Evolutionary conservation across 192 early-diverging fungal genomes (phyloP).

Genomic region (Backusella parvicylindrica): DNA sequence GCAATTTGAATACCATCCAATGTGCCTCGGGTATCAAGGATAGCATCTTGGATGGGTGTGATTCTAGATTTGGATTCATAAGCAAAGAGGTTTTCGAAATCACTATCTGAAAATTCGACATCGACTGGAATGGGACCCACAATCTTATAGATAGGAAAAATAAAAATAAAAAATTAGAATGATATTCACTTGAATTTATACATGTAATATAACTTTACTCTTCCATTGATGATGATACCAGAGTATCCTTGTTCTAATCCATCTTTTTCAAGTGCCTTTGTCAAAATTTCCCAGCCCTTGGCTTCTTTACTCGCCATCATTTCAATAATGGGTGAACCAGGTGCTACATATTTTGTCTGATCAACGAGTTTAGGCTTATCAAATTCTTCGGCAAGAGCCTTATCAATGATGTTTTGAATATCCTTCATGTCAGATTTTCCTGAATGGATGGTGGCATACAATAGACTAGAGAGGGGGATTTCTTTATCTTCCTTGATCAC

Average conservation of each 20-base stretch:
- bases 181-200: not conserved
- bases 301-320: conserved; percentile 6
- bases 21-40: conserved; percentile 10
- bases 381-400: not conserved
- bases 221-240: conserved; percentile 60
- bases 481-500: not conserved
- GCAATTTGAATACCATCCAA: not conserved
- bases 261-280: conserved; percentile 8
- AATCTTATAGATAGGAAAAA: conserved; percentile 28
- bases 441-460: conserved; percentile 4
- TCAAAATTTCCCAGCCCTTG: conserved; percentile 7
- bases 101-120: conserved; percentile 43
- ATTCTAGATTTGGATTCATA: conserved; percentile 58
- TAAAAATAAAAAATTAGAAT: not conserved
- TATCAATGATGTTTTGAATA: not conserved
- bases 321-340: conserved; percentile 31
- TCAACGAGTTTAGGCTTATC: not conserved
- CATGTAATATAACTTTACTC: conserved; percentile 34
- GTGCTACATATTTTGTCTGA: conserved; percentile 15
- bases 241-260: conserved; percentile 19
- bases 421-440: not conserved
- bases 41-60: conserved; percentile 20
- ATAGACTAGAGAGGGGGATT: conserved; percentile 10
- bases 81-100: conserved; percentile 57
- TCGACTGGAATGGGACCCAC: conserved; percentile 43